Percentiles rank a stretch among this genome's conserved stretches.
Evolutionary conservation across 306 rosid genomes (phyloP).

Genomic region (Malus orientalis): DNA sequence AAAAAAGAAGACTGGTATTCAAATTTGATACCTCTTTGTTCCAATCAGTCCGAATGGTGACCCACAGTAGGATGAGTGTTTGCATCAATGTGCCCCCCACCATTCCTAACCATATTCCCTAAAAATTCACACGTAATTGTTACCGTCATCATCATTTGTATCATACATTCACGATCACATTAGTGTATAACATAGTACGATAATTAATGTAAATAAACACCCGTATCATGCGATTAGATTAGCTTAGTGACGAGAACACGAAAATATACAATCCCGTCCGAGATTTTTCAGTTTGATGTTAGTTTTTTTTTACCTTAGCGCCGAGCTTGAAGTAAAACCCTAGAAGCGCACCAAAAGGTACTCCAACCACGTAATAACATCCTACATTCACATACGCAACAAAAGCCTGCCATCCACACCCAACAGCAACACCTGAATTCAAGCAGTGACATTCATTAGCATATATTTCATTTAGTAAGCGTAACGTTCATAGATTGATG

Average conservation of each 20-base stretch:
- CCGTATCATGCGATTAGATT: too few relatives aligned
- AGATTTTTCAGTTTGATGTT: too few relatives aligned
- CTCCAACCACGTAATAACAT: slow-evolving; percentile 54
- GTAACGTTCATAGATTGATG: too few relatives aligned
- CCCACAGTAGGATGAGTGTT: slow-evolving; percentile 49
- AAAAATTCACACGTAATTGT: not conserved
- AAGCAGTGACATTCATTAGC: not conserved
- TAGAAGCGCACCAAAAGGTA: slow-evolving; percentile 51
- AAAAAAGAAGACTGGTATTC: not conserved
- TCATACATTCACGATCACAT: not conserved
- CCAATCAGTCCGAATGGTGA: slow-evolving; percentile 64
- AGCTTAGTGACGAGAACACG: too few relatives aligned
- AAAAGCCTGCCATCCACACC: slow-evolving; percentile 91
- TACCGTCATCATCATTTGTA: not conserved
- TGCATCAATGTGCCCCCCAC: slow-evolving; percentile 55
- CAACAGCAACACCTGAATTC: slow-evolving; percentile 74
- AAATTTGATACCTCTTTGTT: slow-evolving; percentile 42
- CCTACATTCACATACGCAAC: slow-evolving; percentile 76
- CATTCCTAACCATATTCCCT: slow-evolving; percentile 88
- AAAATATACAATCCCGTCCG: too few relatives aligned
- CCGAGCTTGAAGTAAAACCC: slow-evolving; percentile 61
- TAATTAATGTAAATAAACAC: not conserved
- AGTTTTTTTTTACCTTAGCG: slow-evolving; percentile 44
- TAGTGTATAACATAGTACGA: not conserved
- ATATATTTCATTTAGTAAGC: not conserved